Evolutionary conservation across 2,329 filamentous ascomycete species (phyloP).

Genomic region (Remersonia thermophila): DNA sequence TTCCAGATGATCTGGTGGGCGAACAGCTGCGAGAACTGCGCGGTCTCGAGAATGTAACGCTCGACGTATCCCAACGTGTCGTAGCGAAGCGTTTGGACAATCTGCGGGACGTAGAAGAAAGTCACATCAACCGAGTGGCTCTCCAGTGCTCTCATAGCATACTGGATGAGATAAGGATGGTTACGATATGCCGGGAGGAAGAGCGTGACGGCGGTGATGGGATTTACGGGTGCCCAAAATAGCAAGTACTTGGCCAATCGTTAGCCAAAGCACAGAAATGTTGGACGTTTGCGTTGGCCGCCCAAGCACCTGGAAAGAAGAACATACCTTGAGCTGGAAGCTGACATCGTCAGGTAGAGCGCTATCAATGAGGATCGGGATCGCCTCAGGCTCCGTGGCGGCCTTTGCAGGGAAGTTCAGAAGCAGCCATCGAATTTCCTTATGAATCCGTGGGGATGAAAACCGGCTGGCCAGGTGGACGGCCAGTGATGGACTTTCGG

Average conservation of each 20-base stretch:
- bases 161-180: conserved; percentile 87
- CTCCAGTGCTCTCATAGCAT: conserved; percentile 89
- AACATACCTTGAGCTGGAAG: conserved; percentile 64
- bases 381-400: conserved; percentile 65
- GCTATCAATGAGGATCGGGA: conserved; percentile 70
- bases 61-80: conserved; percentile 91
- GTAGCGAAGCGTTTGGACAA: conserved; percentile 89
- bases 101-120: conserved; percentile 98
- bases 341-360: conserved; percentile 67
- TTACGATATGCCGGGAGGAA: conserved; percentile 86
- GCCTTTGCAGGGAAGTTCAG: conserved; percentile 76
- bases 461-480: conserved; percentile 74
- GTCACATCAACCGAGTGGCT: conserved; percentile 92
- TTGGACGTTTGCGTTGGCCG: too few species aligned
- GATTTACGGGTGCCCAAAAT: conserved; percentile 87
- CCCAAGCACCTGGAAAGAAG: neutral
- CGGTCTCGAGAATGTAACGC: conserved; percentile 91
- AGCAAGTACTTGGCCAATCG: conserved; percentile 57
- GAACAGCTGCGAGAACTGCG: conserved; percentile 94
- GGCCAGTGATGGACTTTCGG: conserved; percentile 73
- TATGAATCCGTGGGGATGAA: conserved; percentile 57
- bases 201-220: conserved; percentile 83
- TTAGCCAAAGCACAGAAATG: conserved; percentile 8
- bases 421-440: conserved; percentile 67
- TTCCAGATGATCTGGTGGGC: conserved; percentile 99